Conservation (phyloP, 2,329 filamentous ascomycete species). For the Exophiala sp. region DNA sequence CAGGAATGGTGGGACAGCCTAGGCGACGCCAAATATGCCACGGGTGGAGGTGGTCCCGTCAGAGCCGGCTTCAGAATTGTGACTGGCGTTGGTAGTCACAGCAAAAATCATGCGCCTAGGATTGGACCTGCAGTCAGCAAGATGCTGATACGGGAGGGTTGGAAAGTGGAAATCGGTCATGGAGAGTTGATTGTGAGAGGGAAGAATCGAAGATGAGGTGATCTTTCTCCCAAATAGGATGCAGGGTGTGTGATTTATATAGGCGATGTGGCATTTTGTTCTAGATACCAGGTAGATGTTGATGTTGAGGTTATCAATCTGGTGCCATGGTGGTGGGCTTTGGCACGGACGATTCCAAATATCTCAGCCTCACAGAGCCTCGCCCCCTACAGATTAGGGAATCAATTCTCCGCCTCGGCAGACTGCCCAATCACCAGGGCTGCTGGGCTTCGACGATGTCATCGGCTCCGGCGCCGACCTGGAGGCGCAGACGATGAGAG, state of each 20-base stretch:
- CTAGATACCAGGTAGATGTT: not conserved
- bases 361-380: constrained; percentile 4
- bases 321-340: not conserved
- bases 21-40: constrained; percentile 56
- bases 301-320: not conserved
- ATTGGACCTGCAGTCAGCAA: constrained; percentile 74
- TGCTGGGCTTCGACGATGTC: constrained; percentile 3
- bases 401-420: constrained; percentile 1
- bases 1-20: constrained; percentile 69
- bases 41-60: constrained; percentile 40
- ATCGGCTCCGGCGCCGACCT: constrained; percentile 5
- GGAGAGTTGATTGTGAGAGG: constrained; percentile 68
- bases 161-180: constrained; percentile 68
- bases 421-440: constrained; percentile 1
- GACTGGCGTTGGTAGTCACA: constrained; percentile 76
- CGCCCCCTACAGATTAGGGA: not conserved
- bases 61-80: constrained; percentile 64
- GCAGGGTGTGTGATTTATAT: not conserved
- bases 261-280: not conserved
- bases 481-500: constrained; percentile 3
- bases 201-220: constrained; percentile 28
- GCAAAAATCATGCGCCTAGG: constrained; percentile 65
- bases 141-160: constrained; percentile 69
- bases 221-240: not conserved
- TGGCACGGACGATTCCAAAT: not conserved